Conservation (phyloP, 78 protist genomes). For the Isochrysis galbana region DNA sequence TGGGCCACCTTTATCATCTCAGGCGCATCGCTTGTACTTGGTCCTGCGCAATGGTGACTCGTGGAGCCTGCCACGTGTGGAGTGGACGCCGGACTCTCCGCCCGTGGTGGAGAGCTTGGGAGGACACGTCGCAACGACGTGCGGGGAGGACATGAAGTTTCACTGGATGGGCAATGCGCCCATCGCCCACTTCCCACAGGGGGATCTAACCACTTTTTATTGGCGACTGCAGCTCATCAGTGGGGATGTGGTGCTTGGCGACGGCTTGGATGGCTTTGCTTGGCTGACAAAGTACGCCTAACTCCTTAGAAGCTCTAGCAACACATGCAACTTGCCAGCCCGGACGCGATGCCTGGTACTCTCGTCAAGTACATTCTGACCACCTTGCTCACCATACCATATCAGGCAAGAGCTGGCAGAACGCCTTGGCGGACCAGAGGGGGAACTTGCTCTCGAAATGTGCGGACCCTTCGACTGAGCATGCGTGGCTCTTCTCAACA, state of each 20-base stretch:
- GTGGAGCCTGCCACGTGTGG: background rate
- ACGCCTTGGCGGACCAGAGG: background rate
- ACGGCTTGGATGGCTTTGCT: background rate
- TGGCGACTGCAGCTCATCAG: background rate
- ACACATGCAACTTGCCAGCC: background rate
- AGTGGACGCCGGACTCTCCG: background rate
- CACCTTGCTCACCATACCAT: too few species aligned
- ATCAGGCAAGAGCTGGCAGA: background rate
- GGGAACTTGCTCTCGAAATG: background rate
- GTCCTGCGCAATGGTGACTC: background rate
- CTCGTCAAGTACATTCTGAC: too few species aligned
- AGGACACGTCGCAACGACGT: background rate
- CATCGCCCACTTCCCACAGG: background rate
- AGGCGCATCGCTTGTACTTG: background rate
- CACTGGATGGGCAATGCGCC: slow-evolving; percentile 12
- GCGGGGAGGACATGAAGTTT: background rate
- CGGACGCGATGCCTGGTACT: background rate
- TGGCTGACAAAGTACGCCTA: background rate
- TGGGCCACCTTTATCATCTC: too few species aligned
- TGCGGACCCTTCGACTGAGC: background rate
- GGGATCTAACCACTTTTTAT: background rate
- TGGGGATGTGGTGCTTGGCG: background rate
- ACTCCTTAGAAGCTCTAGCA: background rate
- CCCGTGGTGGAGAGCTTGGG: background rate
- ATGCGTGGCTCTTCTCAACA: too few species aligned